phyloP scores from a whole-genome alignment of 192 early-diverging fungal genomes.

The Backusella liffmaniae region DNA sequence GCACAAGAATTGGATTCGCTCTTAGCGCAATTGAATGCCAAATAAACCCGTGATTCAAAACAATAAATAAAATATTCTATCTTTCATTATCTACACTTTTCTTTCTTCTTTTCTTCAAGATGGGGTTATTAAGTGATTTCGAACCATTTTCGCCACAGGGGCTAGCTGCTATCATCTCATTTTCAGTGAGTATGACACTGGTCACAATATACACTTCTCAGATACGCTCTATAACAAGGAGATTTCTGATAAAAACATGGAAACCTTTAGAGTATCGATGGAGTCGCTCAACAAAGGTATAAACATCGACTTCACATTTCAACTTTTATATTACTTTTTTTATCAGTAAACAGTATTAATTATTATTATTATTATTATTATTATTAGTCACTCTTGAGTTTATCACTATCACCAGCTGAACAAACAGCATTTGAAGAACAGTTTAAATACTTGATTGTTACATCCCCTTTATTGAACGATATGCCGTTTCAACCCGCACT shows the following conservation, averaged over 20 bases:
- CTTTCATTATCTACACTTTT: not conserved
- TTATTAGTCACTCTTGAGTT: constrained; percentile 37
- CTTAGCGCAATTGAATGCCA: constrained; percentile 37
- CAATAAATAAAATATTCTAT: not conserved
- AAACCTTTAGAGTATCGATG: not conserved
- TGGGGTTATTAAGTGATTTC: not conserved
- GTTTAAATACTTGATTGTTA: constrained; percentile 57
- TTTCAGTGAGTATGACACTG: not conserved
- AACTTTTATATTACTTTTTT: not conserved
- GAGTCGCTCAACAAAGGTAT: not conserved
- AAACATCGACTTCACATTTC: not conserved
- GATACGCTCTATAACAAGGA: not conserved
- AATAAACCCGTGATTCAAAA: constrained; percentile 21
- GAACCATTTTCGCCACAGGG: not conserved
- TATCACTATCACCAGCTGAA: constrained; percentile 45
- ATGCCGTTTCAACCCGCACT: not conserved
- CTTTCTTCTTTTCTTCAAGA: not conserved
- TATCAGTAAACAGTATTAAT: not conserved
- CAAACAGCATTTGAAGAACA: constrained; percentile 57
- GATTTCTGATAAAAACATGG: not conserved
- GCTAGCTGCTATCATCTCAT: not conserved
- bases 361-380: not conserved
- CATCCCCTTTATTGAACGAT: constrained; percentile 52
- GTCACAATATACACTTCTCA: not conserved
- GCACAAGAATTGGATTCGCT: constrained; percentile 46